Conservation (phyloP, 306 rosid genomes). For the Geum urbanum region DNA sequence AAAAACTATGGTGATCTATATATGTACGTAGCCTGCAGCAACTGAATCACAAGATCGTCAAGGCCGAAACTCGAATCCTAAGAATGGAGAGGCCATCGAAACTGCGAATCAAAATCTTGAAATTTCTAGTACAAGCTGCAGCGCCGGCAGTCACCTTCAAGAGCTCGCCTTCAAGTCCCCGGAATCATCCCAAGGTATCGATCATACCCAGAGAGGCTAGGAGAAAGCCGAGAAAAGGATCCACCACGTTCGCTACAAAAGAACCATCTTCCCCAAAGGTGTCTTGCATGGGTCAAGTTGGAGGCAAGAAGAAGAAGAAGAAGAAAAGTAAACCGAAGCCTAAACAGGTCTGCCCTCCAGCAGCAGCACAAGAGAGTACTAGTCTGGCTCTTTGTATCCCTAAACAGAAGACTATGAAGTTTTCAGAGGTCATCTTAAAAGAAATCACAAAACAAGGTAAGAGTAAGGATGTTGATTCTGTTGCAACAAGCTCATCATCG, state of each 20-base stretch:
- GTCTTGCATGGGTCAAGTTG: slow-evolving; percentile 60
- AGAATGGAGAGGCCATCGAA: slow-evolving; percentile 39
- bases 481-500: slow-evolving; percentile 1
- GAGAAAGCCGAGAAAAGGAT: slow-evolving; percentile 30
- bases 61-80: neutral
- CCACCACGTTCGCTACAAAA: slow-evolving; percentile 25
- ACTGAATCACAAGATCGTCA: neutral
- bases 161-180: slow-evolving; percentile 38
- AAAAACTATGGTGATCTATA: neutral
- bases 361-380: neutral
- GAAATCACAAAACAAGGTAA: neutral
- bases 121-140: slow-evolving; percentile 37
- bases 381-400: neutral
- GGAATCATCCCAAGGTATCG: slow-evolving; percentile 21
- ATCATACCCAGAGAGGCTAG: slow-evolving; percentile 51
- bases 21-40: neutral
- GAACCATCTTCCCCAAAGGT: slow-evolving; percentile 62
- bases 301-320: slow-evolving; percentile 27
- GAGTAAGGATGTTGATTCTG: slow-evolving; percentile 5
- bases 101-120: slow-evolving; percentile 25
- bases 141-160: slow-evolving; percentile 27
- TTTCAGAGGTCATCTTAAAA: slow-evolving; percentile 4
- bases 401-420: slow-evolving; percentile 32
- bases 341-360: neutral
- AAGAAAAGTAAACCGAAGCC: slow-evolving; percentile 15